Base-by-base conservation (phyloP, 2,329 filamentous ascomycete genomes). In the Chalara sp. region DNA sequence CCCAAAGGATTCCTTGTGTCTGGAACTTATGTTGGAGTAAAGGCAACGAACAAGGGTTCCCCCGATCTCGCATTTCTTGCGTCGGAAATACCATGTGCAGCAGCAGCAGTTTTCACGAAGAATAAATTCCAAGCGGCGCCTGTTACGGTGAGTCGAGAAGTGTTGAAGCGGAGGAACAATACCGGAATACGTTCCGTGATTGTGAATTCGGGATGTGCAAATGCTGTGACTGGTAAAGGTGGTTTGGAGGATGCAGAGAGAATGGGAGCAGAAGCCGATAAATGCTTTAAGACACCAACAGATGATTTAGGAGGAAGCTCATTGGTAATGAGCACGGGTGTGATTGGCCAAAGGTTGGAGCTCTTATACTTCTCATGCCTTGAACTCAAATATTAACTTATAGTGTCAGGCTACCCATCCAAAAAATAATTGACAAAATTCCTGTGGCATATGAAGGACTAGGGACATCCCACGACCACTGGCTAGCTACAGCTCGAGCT, bases 61-160 rank as follows among this genome's bases (percentile, higher is more conserved):
- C 90, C 92, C 32, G 93, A 99, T 67, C 79, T 99, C 46, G 89
- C 91, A 35, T 78, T 99, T 58, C 79, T 99, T 57, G 84, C 86
- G 13, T 97, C 93, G 6, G 89, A 96, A 62, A 78, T 77, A 48
- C 89, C 91, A 49, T 96, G 90, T 68, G 79, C 88, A 6, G 91
- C 86, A 7, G 89, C 91, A 0, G 93, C 90, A 6, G 91, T 97
- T 44, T 96, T 97, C 73, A 99, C 93, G 49, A 95, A 90, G 70
- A 99, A 99, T 74, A 91, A 92, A 69, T 99, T 99, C 72, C 91
- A 96, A 70, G 93, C 93, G 13, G 93, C 93, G 8, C 93, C 93
- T 5, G 92, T 99, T 43, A 89, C 88, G 32, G 87, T 95, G 54
- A 92, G 87, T 68, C 78, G 83, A 56, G 76, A 85, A 51, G 80